Percentiles rank a stretch among this genome's conserved stretches.
Conservation (phyloP, 768 basidiomycete species). For the Mycena rebaudengoi region DNA sequence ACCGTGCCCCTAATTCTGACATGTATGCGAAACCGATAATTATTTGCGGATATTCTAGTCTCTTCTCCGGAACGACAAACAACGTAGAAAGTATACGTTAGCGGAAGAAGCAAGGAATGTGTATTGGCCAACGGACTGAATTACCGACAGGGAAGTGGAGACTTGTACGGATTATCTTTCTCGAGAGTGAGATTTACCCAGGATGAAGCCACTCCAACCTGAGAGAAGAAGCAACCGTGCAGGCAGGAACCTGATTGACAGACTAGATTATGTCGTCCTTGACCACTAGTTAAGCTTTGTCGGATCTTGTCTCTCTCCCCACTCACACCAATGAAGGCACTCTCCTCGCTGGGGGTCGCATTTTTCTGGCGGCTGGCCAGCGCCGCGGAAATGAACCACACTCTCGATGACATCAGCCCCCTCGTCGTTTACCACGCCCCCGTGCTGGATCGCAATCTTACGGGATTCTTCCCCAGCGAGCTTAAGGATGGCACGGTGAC, state of each 20-base stretch:
- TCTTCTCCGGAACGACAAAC: neutral
- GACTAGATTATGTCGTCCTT: neutral
- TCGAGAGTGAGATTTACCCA: neutral
- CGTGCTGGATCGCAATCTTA: neutral
- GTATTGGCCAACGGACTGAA: neutral
- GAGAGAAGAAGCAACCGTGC: no score
- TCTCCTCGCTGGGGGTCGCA: neutral
- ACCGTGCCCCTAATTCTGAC: neutral
- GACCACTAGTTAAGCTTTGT: neutral
- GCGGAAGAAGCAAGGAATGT: neutral
- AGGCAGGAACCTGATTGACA: neutral
- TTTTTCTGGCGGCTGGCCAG: neutral
- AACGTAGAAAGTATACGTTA: neutral
- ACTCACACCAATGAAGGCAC: neutral
- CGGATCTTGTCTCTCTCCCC: neutral
- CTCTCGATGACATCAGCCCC: neutral
- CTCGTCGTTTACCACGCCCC: neutral
- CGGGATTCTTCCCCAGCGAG: slow-evolving; percentile 1
- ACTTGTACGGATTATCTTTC: neutral
- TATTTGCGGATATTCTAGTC: neutral
- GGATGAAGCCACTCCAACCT: neutral
- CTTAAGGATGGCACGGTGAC: slow-evolving; percentile 4
- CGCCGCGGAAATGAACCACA: neutral
- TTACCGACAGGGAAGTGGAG: neutral
- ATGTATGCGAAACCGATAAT: neutral